A percentile compares a stretch with the other conserved stretches of the same genome.
These are phyloP conservation scores for Verbascum thapsus DNA, from an alignment of 257 asterid species.

Conservation along the genomic window DNA sequence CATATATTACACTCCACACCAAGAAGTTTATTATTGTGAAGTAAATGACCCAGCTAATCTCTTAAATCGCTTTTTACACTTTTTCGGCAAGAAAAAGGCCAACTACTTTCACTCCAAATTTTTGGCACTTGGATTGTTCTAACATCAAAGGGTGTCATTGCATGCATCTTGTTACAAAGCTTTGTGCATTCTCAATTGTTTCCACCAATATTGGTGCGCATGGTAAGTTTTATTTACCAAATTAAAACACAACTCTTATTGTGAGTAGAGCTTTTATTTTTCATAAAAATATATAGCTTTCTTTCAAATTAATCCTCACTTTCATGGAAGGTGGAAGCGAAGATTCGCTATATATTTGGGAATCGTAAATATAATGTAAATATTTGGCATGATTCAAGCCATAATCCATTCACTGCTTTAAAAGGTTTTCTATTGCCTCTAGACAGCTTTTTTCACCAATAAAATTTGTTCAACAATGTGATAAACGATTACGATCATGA, in stretches of 20 bases:
- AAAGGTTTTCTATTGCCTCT: constrained; percentile 44
- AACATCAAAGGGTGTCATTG: constrained; percentile 43
- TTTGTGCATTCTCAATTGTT: constrained; percentile 27
- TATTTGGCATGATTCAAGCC: constrained; percentile 29
- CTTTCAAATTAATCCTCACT: neutral
- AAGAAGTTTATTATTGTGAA: constrained; percentile 28
- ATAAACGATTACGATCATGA: too few relatives aligned
- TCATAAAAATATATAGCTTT: constrained; percentile 34
- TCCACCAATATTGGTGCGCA: constrained; percentile 26
- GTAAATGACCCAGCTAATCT: constrained; percentile 38
- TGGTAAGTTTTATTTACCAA: constrained; percentile 4
- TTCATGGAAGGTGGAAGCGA: constrained; percentile 52
- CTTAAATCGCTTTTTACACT: constrained; percentile 35
- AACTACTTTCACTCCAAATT: constrained; percentile 35
- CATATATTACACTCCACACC: too few relatives aligned
- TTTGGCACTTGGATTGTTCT: constrained; percentile 50
- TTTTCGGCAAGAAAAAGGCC: constrained; percentile 40
- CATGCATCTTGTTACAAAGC: constrained; percentile 42
- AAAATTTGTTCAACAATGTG: too few relatives aligned
- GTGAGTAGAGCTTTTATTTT: constrained; percentile 29
- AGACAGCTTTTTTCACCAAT: constrained; percentile 24
- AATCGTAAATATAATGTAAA: constrained; percentile 20
- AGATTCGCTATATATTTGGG: constrained; percentile 23
- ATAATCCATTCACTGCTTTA: constrained; percentile 38
- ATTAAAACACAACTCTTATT: constrained; percentile 32